Conservation (phyloP, 192 early-diverging fungal genomes). For the Rhizophlyctis rosea region DNA sequence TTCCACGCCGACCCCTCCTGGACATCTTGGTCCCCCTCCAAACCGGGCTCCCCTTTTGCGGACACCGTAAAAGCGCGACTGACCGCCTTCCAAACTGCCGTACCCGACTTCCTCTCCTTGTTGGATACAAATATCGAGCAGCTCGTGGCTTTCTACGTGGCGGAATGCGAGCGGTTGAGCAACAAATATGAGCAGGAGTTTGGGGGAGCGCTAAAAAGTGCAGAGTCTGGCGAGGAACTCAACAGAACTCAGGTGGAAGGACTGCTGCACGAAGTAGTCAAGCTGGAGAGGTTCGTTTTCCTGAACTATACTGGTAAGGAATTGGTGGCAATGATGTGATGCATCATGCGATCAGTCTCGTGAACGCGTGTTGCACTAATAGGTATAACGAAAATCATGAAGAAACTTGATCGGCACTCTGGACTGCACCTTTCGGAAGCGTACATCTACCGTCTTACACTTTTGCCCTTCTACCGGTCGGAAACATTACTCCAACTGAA, state of each 20-base stretch:
- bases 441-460: constrained; percentile 55
- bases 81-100: constrained; percentile 50
- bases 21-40: too few species aligned
- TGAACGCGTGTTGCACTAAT: too few species aligned
- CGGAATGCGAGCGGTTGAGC: constrained; percentile 16
- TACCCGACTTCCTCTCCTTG: constrained; percentile 64
- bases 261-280: constrained; percentile 61
- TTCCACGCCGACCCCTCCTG: not conserved
- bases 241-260: constrained; percentile 21
- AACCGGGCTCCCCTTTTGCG: constrained; percentile 42
- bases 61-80: constrained; percentile 55
- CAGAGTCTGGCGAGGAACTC: not conserved
- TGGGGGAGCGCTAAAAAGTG: not conserved
- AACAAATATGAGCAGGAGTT: not conserved
- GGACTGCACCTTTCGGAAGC: constrained; percentile 70
- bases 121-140: constrained; percentile 63
- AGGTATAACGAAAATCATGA: constrained; percentile 78
- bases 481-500: constrained; percentile 65
- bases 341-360: not conserved
- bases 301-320: constrained; percentile 72
- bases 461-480: constrained; percentile 63
- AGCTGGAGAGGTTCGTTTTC: constrained; percentile 77
- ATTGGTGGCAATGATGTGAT: not conserved
- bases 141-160: constrained; percentile 22
- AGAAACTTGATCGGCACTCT: constrained; percentile 81